Conservation (phyloP, 2,329 filamentous ascomycete species). For the Microsporum ferrugineum region DNA sequence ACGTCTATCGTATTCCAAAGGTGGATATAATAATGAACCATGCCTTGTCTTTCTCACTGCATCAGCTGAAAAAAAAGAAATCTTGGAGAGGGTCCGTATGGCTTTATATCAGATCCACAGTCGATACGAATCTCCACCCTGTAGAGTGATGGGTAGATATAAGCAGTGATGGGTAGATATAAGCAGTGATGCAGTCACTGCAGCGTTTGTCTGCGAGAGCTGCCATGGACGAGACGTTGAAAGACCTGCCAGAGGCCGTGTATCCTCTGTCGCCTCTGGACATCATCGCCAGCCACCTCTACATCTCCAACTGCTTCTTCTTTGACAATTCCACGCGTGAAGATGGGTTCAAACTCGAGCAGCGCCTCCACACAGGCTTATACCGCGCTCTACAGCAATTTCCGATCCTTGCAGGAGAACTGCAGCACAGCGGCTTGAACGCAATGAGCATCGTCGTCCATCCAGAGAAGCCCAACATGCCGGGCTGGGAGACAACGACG, state of each 20-base stretch:
- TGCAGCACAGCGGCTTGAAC: not conserved
- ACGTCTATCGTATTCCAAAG: no score
- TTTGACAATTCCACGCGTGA: not conserved
- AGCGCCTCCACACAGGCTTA: not conserved
- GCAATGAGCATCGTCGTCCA: not conserved
- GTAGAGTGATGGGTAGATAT: no score
- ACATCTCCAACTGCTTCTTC: slow-evolving; percentile 2
- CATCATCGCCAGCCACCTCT: slow-evolving; percentile 4
- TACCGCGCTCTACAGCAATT: not conserved
- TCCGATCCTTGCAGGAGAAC: not conserved
- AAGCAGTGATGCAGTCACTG: not conserved
- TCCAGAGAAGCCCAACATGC: not conserved
- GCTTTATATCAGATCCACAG: no score
- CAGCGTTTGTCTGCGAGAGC: not conserved
- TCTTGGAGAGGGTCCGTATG: no score
- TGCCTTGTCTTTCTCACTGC: no score
- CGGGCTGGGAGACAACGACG: not conserved
- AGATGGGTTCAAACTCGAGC: not conserved
- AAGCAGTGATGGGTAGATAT: no score
- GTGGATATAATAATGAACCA: no score
- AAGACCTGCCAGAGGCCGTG: not conserved
- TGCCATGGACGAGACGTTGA: not conserved
- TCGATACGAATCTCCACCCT: no score
- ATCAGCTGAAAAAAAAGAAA: no score
- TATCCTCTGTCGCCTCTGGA: slow-evolving; percentile 2